Conservation (phyloP, 257 asterid genomes). For the Solanum microdontum region DNA sequence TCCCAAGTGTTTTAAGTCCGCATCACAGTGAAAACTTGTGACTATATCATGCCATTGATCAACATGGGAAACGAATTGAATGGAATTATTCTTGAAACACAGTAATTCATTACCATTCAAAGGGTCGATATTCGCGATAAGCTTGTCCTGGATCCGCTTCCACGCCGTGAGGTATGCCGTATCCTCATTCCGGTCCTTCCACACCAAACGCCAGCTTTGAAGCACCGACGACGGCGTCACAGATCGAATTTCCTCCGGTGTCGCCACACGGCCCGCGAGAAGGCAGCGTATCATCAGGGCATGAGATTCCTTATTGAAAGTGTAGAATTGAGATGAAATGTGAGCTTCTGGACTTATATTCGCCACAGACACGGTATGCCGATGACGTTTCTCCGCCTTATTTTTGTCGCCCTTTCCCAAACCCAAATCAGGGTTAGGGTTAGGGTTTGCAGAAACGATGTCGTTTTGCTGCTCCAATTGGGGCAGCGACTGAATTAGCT, state of each 20-base stretch:
- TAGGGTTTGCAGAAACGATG: constrained; percentile 43
- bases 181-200: constrained; percentile 98
- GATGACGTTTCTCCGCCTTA: not conserved
- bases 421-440: constrained; percentile 14
- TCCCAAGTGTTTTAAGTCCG: constrained; percentile 75
- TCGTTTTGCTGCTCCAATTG: constrained; percentile 13
- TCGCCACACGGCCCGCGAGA: constrained; percentile 56
- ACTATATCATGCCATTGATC: constrained; percentile 97
- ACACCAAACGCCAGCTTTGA: constrained; percentile 85
- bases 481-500: constrained; percentile 15
- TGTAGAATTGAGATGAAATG: constrained; percentile 89
- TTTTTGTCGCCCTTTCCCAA: not conserved
- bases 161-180: constrained; percentile 91
- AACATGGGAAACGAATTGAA: constrained; percentile 73
- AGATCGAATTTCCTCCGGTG: constrained; percentile 80
- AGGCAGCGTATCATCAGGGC: constrained; percentile 65
- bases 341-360: constrained; percentile 64
- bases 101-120: constrained; percentile 42
- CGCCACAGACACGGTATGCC: not conserved
- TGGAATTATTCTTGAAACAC: constrained; percentile 83
- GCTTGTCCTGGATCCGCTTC: constrained; percentile 98
- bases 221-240: constrained; percentile 69
- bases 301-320: constrained; percentile 79
- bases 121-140: constrained; percentile 30
- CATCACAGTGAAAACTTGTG: constrained; percentile 66